Evolutionary conservation across 768 basidiomycete species (phyloP), one percentile per base, ranked within the genome.

Genomic region (Pisolithus sp.): DNA sequence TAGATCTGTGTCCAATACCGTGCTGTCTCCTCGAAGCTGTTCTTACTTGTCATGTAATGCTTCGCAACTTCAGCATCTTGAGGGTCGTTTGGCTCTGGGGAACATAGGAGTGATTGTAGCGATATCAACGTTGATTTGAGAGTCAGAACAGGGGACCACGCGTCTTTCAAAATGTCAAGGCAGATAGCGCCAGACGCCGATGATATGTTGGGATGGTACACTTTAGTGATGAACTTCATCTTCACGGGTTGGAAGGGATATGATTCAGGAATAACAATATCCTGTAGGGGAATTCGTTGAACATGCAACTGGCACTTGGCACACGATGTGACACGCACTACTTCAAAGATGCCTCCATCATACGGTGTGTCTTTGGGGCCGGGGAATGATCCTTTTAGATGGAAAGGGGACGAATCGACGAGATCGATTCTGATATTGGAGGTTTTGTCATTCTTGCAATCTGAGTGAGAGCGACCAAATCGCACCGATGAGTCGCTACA

Each of bases 41-140:
- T 71, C 65, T 86, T 86, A 66, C 86, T 89, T 12, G 93, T 91
- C 68, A 89, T 87, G 61, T 89, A 98, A 64, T 96, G 95, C 67
- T 96, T 97, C 12, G 94, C 94, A 10, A 98, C 94, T 71, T 98
- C 93, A 0, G 94, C 95, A 63, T 98, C 95, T 71, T 97, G 94
- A 0, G 94, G 95, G 64, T 97, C 95, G 56, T 88, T 89, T 7
- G 95, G 94, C 65, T 96, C 93, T 0, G 95, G 95, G 8, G 86
- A 88, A 68, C 93, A 95, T 17, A 98, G 76, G 21, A 97, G 76
- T 37, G 89, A 91, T 67, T 97, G 95, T 13, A 98, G 78, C 2
- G 92, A 94, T 65, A 98, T 94, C 61, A 98, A 73, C 1, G 95
- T 97, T 40, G 91, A 93, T 68, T 96, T 97, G 64, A 98, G 85